Conservation (phyloP, 345 rosid species). For the Crucihimalaya himalaica region DNA sequence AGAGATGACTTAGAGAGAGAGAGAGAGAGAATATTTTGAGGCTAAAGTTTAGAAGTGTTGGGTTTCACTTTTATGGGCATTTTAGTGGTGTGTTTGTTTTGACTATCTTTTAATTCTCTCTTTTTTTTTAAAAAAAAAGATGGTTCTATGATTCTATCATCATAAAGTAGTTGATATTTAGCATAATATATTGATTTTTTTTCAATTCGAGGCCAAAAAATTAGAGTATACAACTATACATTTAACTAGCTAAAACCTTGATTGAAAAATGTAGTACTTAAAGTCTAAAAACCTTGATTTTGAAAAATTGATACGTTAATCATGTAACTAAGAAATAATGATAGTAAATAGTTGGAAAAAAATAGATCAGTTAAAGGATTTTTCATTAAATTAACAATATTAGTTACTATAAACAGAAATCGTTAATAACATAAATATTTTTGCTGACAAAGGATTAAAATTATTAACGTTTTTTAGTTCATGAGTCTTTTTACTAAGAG, state of each 20-base stretch:
- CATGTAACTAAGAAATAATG: not conserved
- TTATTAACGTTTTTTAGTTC: too few relatives aligned
- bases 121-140: not conserved
- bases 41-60: conserved; percentile 36
- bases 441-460: too few relatives aligned
- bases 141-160: conserved; percentile 8
- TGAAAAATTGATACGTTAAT: not conserved
- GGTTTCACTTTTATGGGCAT: conserved; percentile 42
- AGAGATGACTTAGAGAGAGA: conserved; percentile 41
- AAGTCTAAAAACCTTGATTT: not conserved
- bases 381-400: too few relatives aligned
- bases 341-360: not conserved
- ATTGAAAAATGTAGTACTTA: not conserved
- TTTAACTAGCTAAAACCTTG: not conserved
- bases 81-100: conserved; percentile 44
- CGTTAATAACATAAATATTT: too few relatives aligned
- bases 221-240: not conserved
- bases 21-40: conserved; percentile 23
- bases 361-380: too few relatives aligned
- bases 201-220: not conserved
- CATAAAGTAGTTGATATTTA: conserved; percentile 20
- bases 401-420: too few relatives aligned
- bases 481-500: too few relatives aligned
- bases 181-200: conserved; percentile 7
- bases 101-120: conserved; percentile 15